Evolutionary conservation across 148 eudicot genomes (phyloP).

Genomic region (Rhododendron ovatum): DNA sequence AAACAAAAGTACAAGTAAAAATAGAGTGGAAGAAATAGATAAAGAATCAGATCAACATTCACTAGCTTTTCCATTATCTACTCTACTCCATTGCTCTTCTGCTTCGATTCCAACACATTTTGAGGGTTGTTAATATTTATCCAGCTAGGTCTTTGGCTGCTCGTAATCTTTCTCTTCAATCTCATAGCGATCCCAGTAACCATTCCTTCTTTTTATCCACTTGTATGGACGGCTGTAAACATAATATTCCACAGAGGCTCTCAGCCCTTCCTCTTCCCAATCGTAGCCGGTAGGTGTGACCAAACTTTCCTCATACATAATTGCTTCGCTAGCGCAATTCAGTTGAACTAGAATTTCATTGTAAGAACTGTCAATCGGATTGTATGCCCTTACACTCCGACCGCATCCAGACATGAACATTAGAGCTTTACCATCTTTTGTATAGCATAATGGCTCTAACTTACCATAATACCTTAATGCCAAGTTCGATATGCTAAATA

Average conservation of each 20-base stretch:
- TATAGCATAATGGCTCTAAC: neutral
- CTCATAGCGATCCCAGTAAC: neutral
- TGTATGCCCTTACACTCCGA: neutral
- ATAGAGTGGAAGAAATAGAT: too few relatives aligned
- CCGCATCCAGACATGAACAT: neutral
- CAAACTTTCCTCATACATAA: constrained; percentile 8
- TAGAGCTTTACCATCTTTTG: neutral
- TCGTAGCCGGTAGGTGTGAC: neutral
- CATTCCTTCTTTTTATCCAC: neutral
- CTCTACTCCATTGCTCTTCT: too few relatives aligned
- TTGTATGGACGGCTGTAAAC: too few relatives aligned
- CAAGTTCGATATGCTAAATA: neutral
- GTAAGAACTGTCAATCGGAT: neutral
- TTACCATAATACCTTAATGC: neutral
- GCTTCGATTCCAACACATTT: too few relatives aligned
- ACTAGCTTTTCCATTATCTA: too few relatives aligned
- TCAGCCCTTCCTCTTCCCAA: neutral
- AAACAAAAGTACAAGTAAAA: too few relatives aligned
- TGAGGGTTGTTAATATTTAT: too few relatives aligned
- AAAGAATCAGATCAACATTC: too few relatives aligned
- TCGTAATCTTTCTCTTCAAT: too few relatives aligned
- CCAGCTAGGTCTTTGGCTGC: too few relatives aligned
- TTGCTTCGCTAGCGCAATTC: neutral
- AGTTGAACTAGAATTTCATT: neutral
- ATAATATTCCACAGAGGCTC: neutral